Percentiles rank a stretch among this genome's conserved stretches.
Evolutionary conservation across 768 basidiomycete species (phyloP).

Genomic region (Jaapia argillacea): DNA sequence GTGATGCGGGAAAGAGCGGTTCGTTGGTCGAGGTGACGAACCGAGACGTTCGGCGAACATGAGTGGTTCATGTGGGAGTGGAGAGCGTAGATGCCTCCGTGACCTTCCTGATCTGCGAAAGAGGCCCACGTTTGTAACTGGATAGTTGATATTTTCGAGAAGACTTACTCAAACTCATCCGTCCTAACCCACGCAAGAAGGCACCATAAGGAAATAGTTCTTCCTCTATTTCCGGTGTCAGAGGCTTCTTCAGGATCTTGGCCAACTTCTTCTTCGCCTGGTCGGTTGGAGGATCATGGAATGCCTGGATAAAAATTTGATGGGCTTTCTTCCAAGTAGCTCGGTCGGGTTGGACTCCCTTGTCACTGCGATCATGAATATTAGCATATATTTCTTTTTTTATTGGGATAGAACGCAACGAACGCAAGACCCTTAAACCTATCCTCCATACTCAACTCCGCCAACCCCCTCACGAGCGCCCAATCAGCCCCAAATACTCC

Average conservation of each 20-base stretch:
- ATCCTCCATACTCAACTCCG: slow-evolving; percentile 72
- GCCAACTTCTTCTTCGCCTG: slow-evolving; percentile 49
- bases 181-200: slow-evolving; percentile 62
- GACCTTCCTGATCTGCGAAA: slow-evolving; percentile 74
- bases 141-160: neutral
- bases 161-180: slow-evolving; percentile 71
- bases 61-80: slow-evolving; percentile 86
- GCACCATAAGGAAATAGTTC: slow-evolving; percentile 70
- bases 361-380: slow-evolving; percentile 18
- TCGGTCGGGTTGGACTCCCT: slow-evolving; percentile 45
- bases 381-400: no score
- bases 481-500: slow-evolving; percentile 36
- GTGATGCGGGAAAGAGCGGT: slow-evolving; percentile 67
- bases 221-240: slow-evolving; percentile 36
- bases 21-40: slow-evolving; percentile 65
- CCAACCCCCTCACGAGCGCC: slow-evolving; percentile 48
- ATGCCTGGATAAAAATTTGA: slow-evolving; percentile 45
- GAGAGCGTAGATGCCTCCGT: slow-evolving; percentile 77
- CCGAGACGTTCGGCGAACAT: slow-evolving; percentile 71
- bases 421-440: slow-evolving; percentile 31
- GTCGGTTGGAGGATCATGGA: slow-evolving; percentile 43
- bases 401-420: slow-evolving; percentile 12
- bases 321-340: slow-evolving; percentile 61
- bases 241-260: slow-evolving; percentile 38
- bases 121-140: no score